phyloP scores from a whole-genome alignment of 495 filamentous ascomycete genomes.

The Penicillium bialowiezense region DNA sequence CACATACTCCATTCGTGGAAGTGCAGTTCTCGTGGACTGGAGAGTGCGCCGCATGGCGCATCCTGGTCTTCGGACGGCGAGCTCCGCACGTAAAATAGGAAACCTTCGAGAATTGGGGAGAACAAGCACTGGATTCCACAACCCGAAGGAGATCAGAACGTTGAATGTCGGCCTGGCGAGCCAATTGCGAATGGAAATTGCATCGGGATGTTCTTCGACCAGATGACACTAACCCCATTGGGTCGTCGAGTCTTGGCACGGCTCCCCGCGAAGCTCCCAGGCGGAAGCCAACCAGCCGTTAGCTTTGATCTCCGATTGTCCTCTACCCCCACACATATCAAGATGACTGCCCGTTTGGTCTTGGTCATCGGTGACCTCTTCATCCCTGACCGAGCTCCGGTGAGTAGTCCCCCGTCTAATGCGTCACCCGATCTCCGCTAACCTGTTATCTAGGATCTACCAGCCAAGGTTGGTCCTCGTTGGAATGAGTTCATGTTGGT shows the following conservation, averaged over 20 bases:
- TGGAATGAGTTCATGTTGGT: not conserved
- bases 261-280: too few relatives aligned
- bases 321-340: slow-evolving; percentile 17
- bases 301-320: slow-evolving; percentile 18
- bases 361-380: slow-evolving; percentile 95
- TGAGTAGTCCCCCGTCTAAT: slow-evolving; percentile 33
- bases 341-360: slow-evolving; percentile 78
- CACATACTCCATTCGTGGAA: not conserved
- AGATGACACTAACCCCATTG: too few relatives aligned
- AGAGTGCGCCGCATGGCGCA: slow-evolving; percentile 13
- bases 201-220: too few relatives aligned
- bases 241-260: too few relatives aligned
- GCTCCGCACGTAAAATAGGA: slow-evolving; percentile 11
- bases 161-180: slow-evolving; percentile 10
- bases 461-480: slow-evolving; percentile 68
- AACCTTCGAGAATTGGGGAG: not conserved
- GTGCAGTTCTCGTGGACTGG: slow-evolving; percentile 2
- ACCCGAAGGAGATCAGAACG: slow-evolving; percentile 9
- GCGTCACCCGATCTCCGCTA: slow-evolving; percentile 17
- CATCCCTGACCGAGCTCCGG: slow-evolving; percentile 92
- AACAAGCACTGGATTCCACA: slow-evolving; percentile 4
- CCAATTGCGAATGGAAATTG: slow-evolving; percentile 13
- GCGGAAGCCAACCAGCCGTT: slow-evolving; percentile 11
- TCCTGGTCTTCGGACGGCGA: slow-evolving; percentile 14
- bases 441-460: slow-evolving; percentile 66